Percentiles rank a stretch among this genome's conserved stretches.
phyloP scores from a whole-genome alignment of 257 asterid genomes.

The Rubia yunnanensis region DNA sequence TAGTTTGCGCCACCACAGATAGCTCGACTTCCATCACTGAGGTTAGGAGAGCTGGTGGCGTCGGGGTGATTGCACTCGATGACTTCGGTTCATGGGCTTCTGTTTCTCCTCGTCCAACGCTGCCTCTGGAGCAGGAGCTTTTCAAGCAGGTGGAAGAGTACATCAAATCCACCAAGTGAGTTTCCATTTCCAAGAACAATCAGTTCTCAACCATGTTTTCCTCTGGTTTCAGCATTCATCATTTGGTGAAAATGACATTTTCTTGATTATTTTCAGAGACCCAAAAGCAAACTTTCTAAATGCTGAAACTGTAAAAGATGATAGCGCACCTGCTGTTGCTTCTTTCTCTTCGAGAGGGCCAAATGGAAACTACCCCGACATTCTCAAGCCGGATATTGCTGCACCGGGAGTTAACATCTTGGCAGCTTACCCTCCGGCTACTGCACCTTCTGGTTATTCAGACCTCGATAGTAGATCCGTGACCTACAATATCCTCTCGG shows the following conservation, averaged over 20 bases:
- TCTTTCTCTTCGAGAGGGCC: conserved; percentile 22
- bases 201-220: too few species aligned
- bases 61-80: conserved; percentile 12
- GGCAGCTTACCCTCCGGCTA: conserved; percentile 14
- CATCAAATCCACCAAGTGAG: conserved; percentile 14
- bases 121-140: background rate
- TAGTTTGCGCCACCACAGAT: conserved; percentile 8
- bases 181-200: background rate
- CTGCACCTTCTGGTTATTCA: background rate
- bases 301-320: background rate
- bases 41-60: conserved; percentile 13
- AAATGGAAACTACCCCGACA: background rate
- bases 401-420: conserved; percentile 24
- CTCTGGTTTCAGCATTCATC: too few species aligned
- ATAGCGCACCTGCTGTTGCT: conserved; percentile 12
- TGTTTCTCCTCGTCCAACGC: conserved; percentile 18
- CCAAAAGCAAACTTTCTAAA: conserved; percentile 6
- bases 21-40: background rate
- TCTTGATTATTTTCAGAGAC: background rate
- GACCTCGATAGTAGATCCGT: conserved; percentile 3
- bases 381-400: conserved; percentile 23
- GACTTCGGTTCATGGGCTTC: background rate
- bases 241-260: too few species aligned
- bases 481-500: conserved; percentile 4
- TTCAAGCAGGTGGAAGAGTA: conserved; percentile 2